phyloP scores from a whole-genome alignment of 305 asterid genomes.

The Solanum chacoense region DNA sequence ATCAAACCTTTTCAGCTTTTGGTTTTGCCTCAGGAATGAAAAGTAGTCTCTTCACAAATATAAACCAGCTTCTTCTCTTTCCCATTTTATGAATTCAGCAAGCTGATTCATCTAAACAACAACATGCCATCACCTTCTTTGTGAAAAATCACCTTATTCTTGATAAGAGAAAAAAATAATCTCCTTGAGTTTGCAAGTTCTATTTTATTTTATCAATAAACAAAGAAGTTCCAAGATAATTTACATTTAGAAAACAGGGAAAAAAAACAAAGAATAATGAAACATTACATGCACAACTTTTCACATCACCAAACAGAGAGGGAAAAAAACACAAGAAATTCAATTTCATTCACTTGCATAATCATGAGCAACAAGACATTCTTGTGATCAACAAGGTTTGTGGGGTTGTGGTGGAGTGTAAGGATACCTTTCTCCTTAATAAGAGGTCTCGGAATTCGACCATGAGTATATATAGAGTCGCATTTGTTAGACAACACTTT shows the following conservation, averaged over 20 bases:
- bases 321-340: neutral
- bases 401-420: neutral
- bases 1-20: constrained; percentile 45
- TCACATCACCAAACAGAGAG: neutral
- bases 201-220: neutral
- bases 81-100: constrained; percentile 36
- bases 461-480: neutral
- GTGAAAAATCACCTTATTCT: neutral
- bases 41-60: constrained; percentile 50
- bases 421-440: neutral
- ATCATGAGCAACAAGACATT: neutral
- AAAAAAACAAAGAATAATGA: constrained; percentile 1
- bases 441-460: neutral
- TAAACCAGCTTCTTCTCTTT: constrained; percentile 62
- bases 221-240: neutral
- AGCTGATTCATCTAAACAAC: neutral
- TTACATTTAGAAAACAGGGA: constrained; percentile 15
- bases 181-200: neutral
- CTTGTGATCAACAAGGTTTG: neutral
- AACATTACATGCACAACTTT: neutral
- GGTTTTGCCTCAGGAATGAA: constrained; percentile 49
- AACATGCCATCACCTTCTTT: neutral
- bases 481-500: neutral
- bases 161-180: neutral
- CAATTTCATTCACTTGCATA: neutral